Base-by-base conservation (phyloP, 768 basidiomycete species). In the Podaxis pistillaris region DNA sequence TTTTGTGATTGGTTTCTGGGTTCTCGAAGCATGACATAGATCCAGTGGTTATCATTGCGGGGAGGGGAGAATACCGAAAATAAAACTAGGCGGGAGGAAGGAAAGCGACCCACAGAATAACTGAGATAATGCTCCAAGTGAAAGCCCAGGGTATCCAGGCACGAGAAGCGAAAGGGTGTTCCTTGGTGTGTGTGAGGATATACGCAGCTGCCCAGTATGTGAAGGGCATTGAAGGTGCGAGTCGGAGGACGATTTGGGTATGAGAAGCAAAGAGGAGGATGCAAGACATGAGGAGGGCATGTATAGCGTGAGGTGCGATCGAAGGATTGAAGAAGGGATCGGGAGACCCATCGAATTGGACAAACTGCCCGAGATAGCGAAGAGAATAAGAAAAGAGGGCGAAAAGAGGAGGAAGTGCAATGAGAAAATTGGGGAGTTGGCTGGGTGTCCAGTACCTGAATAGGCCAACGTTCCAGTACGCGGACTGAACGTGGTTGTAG, bases 401-500 rank as follows among this genome's bases (percentile, higher is more conserved):
- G 54, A 75, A 46, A 58, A 96, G 81, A 0, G 89, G 80, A 0
- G 96, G 96, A 0, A 84, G 68, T 15, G 90, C 86, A 60, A 98
- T 79, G 63, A 93, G 65, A 70, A 98, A 91, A 74, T 98, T 97
- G 51, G 97, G 97, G 1, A 94, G 68, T 73, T 99, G 96, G 33
- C 82, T 75, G 24, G 77, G 64, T 0, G 88, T 88, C 93, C 93
- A 99, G 74, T 98, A 98, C 2, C 80, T 84, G 64, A 99, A 73
- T 66, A 96, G 85, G 15, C 96, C 94, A 49, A 83, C 77, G 70
- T 90, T 81, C 97, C 96, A 99, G 73, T 98, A 98, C 58, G 82
- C 79, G 4, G 75, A 75, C 71, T 99, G 96, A 1, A 91, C 90
- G 69, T 93, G 84, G 9, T 84, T 76, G 73, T 98, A 99, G 60